These are phyloP conservation scores for Neofusicoccum parvum DNA, from an alignment of 2,329 filamentous ascomycete species.

Conservation along the genomic window DNA sequence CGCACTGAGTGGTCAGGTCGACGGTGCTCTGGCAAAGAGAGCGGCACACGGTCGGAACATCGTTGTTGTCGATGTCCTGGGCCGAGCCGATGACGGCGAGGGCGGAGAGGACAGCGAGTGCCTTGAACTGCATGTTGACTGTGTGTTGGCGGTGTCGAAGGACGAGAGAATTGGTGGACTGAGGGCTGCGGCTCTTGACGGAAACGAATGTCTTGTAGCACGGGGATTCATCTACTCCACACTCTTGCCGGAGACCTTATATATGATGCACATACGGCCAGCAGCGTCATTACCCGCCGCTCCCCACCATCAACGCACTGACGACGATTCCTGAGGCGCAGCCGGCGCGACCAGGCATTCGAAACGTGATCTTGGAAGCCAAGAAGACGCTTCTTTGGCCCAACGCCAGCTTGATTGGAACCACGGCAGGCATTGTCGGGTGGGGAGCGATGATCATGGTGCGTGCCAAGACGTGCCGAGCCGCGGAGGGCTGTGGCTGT, in stretches of 20 bases:
- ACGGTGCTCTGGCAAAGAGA: slow-evolving; percentile 32
- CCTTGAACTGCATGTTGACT: slow-evolving; percentile 7
- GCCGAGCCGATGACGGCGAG: not conserved
- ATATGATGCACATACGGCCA: not conserved
- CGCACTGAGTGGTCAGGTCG: slow-evolving; percentile 30
- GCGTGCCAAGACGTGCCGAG: slow-evolving; percentile 6
- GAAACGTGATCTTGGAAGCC: slow-evolving; percentile 1
- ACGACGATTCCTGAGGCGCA: slow-evolving; percentile 17
- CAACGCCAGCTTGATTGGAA: not conserved
- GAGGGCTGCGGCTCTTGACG: not conserved
- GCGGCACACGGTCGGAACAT: slow-evolving; percentile 34
- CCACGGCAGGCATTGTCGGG: slow-evolving; percentile 3
- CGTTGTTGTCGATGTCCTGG: slow-evolving; percentile 32
- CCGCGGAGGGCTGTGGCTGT: slow-evolving; percentile 12
- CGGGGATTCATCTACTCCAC: not conserved
- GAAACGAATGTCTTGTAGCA: not conserved
- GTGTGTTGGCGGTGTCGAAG: not conserved
- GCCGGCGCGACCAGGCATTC: not conserved
- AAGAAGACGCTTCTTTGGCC: slow-evolving; percentile 6
- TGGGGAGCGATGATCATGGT: not conserved
- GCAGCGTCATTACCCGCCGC: not conserved
- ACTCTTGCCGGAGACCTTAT: not conserved
- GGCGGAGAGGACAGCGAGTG: slow-evolving; percentile 4
- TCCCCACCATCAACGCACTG: slow-evolving; percentile 4
- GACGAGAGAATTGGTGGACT: not conserved